phyloP scores from a whole-genome alignment of 2,329 filamentous ascomycete species.

The Fulvia fulva region DNA sequence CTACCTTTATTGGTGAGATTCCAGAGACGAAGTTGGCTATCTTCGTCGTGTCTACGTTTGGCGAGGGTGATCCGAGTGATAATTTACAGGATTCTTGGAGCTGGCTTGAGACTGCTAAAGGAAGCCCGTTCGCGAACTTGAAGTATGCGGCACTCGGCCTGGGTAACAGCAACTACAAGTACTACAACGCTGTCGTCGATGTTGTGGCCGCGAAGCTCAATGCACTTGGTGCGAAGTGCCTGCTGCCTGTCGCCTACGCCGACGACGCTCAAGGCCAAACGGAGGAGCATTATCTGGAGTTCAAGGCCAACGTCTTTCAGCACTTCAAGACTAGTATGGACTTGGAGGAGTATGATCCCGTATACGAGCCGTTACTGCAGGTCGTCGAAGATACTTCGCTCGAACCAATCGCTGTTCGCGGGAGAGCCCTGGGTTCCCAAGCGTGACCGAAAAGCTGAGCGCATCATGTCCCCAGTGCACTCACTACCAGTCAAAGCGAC shows the following conservation, averaged over 20 bases:
- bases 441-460: constrained; percentile 20
- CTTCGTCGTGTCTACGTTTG: constrained; percentile 30
- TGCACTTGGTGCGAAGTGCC: constrained; percentile 31
- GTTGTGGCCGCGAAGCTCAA: constrained; percentile 33
- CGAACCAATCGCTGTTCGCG: constrained; percentile 28
- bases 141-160: constrained; percentile 43
- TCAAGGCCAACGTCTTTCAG: constrained; percentile 38
- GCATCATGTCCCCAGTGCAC: constrained; percentile 32
- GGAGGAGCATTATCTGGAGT: constrained; percentile 42
- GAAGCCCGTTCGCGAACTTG: constrained; percentile 24
- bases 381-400: constrained; percentile 27
- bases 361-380: constrained; percentile 34
- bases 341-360: constrained; percentile 32
- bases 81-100: constrained; percentile 47
- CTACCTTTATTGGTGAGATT: constrained; percentile 11
- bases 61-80: constrained; percentile 38
- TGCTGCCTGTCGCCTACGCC: constrained; percentile 35
- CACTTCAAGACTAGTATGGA: constrained; percentile 32
- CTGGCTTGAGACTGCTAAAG: constrained; percentile 23
- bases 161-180: constrained; percentile 47
- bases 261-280: constrained; percentile 43
- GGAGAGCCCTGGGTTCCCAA: constrained; percentile 22
- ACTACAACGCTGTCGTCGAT: constrained; percentile 44
- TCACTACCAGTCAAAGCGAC: constrained; percentile 32
- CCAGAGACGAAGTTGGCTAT: constrained; percentile 20